A percentile compares a stretch with the other conserved stretches of the same genome.
phyloP scores from a whole-genome alignment of 1,284 basidiomycete genomes.

The Sparassis latifolia region DNA sequence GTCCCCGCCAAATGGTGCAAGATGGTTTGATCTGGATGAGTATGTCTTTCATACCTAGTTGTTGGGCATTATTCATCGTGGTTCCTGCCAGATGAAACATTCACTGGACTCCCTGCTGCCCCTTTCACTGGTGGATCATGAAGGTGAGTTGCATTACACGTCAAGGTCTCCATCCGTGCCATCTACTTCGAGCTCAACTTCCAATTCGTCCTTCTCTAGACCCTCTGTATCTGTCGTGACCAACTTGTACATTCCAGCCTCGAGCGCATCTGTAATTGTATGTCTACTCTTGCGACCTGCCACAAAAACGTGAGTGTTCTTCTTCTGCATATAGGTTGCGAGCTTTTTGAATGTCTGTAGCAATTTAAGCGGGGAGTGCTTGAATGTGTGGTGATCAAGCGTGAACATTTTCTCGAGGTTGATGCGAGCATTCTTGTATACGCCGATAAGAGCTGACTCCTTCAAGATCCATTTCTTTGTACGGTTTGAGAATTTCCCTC shows the following conservation, averaged over 20 bases:
- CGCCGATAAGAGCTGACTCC: constrained; percentile 10
- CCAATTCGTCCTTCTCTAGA: neutral
- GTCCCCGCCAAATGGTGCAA: too few species aligned
- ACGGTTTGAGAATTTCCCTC: constrained; percentile 7
- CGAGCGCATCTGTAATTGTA: neutral
- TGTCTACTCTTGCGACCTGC: neutral
- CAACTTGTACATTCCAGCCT: neutral
- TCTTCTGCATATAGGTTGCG: constrained; percentile 1
- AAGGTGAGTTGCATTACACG: neutral
- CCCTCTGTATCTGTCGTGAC: neutral
- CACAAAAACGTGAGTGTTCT: neutral
- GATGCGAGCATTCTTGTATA: constrained; percentile 6
- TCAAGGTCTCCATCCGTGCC: constrained; percentile 2
- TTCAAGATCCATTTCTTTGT: constrained; percentile 8
- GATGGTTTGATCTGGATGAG: too few species aligned
- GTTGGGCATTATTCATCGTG: too few species aligned
- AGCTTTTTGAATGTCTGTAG: constrained; percentile 4
- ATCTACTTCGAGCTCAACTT: neutral
- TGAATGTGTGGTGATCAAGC: constrained; percentile 1
- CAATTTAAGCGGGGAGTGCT: constrained; percentile 6
- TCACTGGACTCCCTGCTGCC: too few species aligned
- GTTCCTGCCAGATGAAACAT: too few species aligned
- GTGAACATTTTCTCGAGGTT: constrained; percentile 7
- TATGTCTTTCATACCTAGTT: too few species aligned
- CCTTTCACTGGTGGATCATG: neutral